phyloP scores from a whole-genome alignment of 305 asterid genomes.

The Ajuga reptans region DNA sequence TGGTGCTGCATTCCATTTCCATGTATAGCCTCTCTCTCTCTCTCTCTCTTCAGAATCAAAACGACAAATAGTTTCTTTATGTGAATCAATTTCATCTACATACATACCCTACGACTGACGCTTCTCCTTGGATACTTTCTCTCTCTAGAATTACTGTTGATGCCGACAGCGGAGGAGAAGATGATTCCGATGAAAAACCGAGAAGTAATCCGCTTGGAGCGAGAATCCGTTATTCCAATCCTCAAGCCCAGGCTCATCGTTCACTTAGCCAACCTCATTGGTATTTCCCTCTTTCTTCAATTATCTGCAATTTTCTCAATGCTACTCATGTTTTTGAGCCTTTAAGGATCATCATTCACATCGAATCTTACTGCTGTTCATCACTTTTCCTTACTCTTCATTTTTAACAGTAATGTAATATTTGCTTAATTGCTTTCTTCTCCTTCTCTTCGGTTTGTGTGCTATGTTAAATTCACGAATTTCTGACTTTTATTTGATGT shows the following conservation, averaged over 20 bases:
- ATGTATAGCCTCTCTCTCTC: not conserved
- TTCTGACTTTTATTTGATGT: not conserved
- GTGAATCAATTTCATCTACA: not conserved
- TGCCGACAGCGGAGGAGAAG: conserved; percentile 15
- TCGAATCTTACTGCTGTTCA: not conserved
- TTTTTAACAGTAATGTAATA: not conserved
- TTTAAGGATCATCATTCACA: not conserved
- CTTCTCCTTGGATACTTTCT: not conserved
- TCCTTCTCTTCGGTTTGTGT: not conserved
- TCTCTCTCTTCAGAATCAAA: not conserved
- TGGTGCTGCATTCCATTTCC: not conserved
- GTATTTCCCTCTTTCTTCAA: conserved; percentile 22
- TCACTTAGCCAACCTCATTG: conserved; percentile 85
- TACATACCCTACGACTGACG: not conserved
- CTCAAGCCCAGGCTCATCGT: conserved; percentile 91
- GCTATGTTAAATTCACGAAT: not conserved
- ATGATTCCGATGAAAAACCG: conserved; percentile 26
- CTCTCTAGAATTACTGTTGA: not conserved
- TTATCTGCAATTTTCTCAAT: not conserved
- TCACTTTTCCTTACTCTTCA: not conserved
- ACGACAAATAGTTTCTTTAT: not conserved
- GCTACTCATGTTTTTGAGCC: not conserved
- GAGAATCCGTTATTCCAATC: conserved; percentile 82
- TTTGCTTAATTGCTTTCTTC: not conserved
- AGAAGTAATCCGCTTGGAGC: conserved; percentile 85